Evolutionary conservation across 164 flowering plant genomes (phyloP), one percentile per base, ranked within the genome.

Genomic region (Kalanchoe fedtschenkoi): DNA sequence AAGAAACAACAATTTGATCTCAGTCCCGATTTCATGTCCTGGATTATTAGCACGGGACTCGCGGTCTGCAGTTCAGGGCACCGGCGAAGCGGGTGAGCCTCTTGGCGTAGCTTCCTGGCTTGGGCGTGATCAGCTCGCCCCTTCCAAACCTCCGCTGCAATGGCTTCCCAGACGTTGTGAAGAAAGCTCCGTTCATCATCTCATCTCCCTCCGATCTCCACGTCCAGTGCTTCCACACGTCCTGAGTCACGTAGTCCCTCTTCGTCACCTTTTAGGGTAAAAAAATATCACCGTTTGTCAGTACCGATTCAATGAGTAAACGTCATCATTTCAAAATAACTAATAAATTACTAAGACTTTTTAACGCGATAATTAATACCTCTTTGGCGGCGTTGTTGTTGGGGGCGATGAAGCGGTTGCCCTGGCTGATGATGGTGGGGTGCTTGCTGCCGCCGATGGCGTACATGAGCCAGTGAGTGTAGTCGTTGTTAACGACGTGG

Each of bases 401-500:
- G 0, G 84, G 82, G 13, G 87, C 87, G 1, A 79, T 76, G 79
- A 74, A 84, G 1, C 85, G 71, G 69, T 84, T 82, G 1, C 89
- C 89, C 61, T 82, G 85, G 74, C 87, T 80, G 29, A 82, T 71
- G 62, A 84, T 79, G 37, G 85, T 80, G 2, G 89, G 81, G 16
- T 68, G 56, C 6, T 8, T 10, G 74, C 83, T 82, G 0, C 89
- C 89, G 3, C 89, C 89, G 43, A 84, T 82, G 69, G 89, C 89
- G 47, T 84, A 84, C 82, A 80, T 76, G 0, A 65, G 62, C 87
- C 87, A 85, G 47, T 85, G 80, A 6, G 85, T 80, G 75, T 84
- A 84, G 63, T 80, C 83, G 41, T 84, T 84, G 81, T 84, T 82
- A 5, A 84, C 81, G 6, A 84, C 80, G 53, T 84, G 86, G 65